phyloP scores from a whole-genome alignment of 306 rosid species.

The Citrullus mucosospermus region DNA sequence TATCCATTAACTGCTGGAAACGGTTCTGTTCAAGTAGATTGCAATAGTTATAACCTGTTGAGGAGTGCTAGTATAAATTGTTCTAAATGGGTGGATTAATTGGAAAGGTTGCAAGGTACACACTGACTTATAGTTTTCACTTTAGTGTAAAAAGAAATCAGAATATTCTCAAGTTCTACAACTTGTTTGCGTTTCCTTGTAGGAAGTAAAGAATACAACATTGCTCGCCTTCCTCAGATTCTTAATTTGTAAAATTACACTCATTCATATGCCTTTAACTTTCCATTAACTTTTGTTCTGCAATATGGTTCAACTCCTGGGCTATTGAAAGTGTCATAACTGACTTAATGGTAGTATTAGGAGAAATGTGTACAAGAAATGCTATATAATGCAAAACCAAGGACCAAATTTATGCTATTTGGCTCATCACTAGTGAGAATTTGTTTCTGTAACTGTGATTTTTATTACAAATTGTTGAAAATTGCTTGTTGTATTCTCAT shows the following conservation, averaged over 20 bases:
- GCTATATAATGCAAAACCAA: neutral
- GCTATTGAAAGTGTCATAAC: neutral
- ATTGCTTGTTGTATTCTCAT: neutral
- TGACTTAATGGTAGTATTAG: neutral
- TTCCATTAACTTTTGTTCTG: neutral
- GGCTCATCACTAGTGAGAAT: neutral
- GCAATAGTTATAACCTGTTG: slow-evolving; percentile 18
- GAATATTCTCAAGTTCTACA: neutral
- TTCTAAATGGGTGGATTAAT: slow-evolving; percentile 26
- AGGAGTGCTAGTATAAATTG: slow-evolving; percentile 33
- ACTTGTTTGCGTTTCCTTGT: slow-evolving; percentile 8
- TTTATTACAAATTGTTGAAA: neutral
- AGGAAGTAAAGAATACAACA: slow-evolving; percentile 13
- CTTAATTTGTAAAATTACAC: neutral
- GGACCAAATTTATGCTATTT: neutral
- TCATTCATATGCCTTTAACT: neutral
- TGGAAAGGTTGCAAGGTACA: slow-evolving; percentile 10
- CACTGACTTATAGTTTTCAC: neutral
- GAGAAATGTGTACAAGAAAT: neutral
- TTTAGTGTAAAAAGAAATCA: neutral
- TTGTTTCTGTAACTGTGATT: neutral
- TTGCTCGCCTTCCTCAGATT: neutral
- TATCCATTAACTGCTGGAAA: slow-evolving; percentile 17
- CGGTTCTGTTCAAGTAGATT: slow-evolving; percentile 16
- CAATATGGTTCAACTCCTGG: neutral